Conservation (phyloP, 257 asterid genomes). For the Jacaranda copaia region DNA sequence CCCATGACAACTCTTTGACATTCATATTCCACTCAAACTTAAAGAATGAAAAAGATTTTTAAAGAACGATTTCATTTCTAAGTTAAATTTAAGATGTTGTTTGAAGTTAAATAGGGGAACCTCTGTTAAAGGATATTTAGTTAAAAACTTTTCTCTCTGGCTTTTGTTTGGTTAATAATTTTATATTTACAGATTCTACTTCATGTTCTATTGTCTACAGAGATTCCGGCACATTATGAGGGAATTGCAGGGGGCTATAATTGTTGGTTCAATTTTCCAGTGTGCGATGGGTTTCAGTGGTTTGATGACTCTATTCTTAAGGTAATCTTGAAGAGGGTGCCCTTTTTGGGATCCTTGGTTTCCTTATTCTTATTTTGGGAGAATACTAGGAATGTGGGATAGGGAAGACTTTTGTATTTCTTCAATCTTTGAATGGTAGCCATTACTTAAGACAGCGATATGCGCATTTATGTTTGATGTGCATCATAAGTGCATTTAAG, state of each 20-base stretch:
- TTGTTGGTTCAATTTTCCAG: constrained; percentile 87
- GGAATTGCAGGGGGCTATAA: constrained; percentile 97
- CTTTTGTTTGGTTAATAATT: constrained; percentile 17
- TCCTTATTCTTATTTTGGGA: constrained; percentile 12
- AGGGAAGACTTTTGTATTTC: no score
- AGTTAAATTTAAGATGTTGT: not conserved
- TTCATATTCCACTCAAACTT: constrained; percentile 21
- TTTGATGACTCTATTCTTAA: constrained; percentile 77
- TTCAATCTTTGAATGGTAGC: no score
- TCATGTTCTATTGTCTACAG: constrained; percentile 50
- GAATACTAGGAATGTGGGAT: no score
- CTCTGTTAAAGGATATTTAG: not conserved
- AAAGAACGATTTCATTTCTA: constrained; percentile 11
- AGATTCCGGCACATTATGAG: constrained; percentile 93
- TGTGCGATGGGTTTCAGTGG: constrained; percentile 93
- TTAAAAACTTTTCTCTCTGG: constrained; percentile 4
- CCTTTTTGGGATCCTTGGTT: constrained; percentile 10
- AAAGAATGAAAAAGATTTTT: not conserved
- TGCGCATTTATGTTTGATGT: no score
- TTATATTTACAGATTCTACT: constrained; percentile 22
- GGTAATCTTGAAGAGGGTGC: constrained; percentile 54
- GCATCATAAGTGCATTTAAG: no score
- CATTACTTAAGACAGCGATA: no score
- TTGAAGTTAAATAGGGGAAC: constrained; percentile 5
- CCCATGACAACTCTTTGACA: not conserved